Conservation (phyloP, 1,284 basidiomycete genomes). For the Irpex lacteus region DNA sequence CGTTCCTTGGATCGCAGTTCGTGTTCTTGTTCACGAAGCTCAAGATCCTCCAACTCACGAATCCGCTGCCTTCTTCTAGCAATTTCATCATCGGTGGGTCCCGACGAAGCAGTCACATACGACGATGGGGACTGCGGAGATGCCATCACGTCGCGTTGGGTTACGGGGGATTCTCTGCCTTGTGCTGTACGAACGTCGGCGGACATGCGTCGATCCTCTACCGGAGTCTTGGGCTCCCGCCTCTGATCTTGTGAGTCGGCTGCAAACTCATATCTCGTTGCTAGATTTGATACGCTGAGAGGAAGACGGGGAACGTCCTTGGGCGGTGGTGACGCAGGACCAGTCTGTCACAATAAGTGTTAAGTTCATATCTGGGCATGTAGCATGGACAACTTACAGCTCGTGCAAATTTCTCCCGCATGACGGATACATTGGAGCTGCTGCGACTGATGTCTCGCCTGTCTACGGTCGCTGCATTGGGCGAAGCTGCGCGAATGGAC, state of each 20-base stretch:
- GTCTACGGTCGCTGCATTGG: conserved; percentile 18
- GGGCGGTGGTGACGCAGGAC: conserved; percentile 50
- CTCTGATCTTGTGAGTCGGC: neutral
- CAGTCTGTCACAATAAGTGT: conserved; percentile 36
- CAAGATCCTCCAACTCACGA: conserved; percentile 49
- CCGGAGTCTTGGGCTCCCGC: conserved; percentile 22
- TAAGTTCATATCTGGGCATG: conserved; percentile 9
- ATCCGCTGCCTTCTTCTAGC: conserved; percentile 41
- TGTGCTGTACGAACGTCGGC: conserved; percentile 14
- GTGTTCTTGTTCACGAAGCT: conserved; percentile 51
- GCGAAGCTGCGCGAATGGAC: neutral
- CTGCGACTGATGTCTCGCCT: conserved; percentile 38
- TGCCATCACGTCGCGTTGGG: neutral
- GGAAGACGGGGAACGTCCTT: conserved; percentile 61
- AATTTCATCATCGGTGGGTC: conserved; percentile 21
- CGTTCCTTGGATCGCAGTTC: conserved; percentile 56
- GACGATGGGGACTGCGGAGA: neutral
- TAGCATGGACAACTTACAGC: conserved; percentile 39
- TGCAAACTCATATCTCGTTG: conserved; percentile 52
- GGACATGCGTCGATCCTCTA: conserved; percentile 17
- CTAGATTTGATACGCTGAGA: conserved; percentile 63
- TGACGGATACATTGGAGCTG: conserved; percentile 60
- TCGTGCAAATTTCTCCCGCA: conserved; percentile 60
- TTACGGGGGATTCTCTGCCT: neutral
- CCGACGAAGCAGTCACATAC: neutral